phyloP scores from a whole-genome alignment of 306 rosid species.

The Cucumis hystrix region DNA sequence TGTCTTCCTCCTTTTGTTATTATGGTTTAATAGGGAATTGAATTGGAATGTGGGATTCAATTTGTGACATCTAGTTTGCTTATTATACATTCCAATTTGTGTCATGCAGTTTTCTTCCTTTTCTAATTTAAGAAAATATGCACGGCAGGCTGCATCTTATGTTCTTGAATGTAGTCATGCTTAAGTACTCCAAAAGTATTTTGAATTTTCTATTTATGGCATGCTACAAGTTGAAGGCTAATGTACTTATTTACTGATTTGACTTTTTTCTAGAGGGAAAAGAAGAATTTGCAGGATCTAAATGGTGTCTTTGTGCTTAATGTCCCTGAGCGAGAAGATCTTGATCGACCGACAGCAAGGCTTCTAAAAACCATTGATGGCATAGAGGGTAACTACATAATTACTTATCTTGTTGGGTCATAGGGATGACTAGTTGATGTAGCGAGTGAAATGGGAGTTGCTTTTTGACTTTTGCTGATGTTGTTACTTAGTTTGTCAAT shows the following conservation, averaged over 20 bases:
- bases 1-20: not conserved
- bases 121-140: not conserved
- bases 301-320: slow-evolving; percentile 56
- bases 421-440: not conserved
- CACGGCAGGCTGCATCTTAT: not conserved
- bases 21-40: not conserved
- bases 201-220: not conserved
- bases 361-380: slow-evolving; percentile 58
- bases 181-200: not conserved
- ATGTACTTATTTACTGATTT: not conserved
- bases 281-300: slow-evolving; percentile 62
- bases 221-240: not conserved
- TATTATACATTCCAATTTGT: not conserved
- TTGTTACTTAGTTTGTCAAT: not conserved
- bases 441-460: not conserved
- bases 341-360: slow-evolving; percentile 86
- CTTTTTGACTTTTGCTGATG: not conserved
- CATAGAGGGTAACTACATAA: slow-evolving; percentile 40
- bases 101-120: not conserved
- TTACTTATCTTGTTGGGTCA: not conserved
- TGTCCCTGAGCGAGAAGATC: slow-evolving; percentile 62
- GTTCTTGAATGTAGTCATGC: not conserved
- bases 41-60: not conserved
- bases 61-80: not conserved
- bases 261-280: slow-evolving; percentile 55